These are phyloP conservation scores for Limonium bicolor DNA, from an alignment of 148 eudicot species.

Conservation along the genomic window DNA sequence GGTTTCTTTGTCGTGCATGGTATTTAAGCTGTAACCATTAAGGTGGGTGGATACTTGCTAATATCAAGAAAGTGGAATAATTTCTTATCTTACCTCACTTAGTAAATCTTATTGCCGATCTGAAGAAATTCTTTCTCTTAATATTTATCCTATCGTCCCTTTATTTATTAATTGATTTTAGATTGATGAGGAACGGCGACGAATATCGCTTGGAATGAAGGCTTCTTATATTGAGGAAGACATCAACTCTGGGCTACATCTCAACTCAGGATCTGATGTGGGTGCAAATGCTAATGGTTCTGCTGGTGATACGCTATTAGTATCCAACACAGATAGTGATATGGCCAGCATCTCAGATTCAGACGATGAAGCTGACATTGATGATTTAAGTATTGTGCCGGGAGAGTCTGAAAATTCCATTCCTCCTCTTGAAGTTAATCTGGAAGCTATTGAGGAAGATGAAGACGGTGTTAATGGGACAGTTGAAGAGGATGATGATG, in stretches of 20 bases:
- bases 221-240: slow-evolving; percentile 37
- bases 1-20: too few relatives aligned
- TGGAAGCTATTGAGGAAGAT: slow-evolving; percentile 56
- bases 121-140: too few relatives aligned
- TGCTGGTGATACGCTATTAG: slow-evolving; percentile 4
- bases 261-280: slow-evolving; percentile 14
- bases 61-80: too few relatives aligned
- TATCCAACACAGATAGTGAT: slow-evolving; percentile 5
- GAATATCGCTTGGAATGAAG: slow-evolving; percentile 89
- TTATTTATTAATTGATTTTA: slow-evolving; percentile 8
- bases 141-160: too few relatives aligned
- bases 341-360: slow-evolving; percentile 10
- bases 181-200: slow-evolving; percentile 64
- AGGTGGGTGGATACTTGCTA: too few relatives aligned
- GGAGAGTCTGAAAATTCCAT: slow-evolving; percentile 65
- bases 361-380: slow-evolving; percentile 19
- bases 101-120: too few relatives aligned
- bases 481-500: slow-evolving; percentile 14
- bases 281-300: slow-evolving; percentile 10
- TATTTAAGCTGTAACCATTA: too few relatives aligned
- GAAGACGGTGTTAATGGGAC: slow-evolving; percentile 11
- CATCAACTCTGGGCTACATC: slow-evolving; percentile 11
- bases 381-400: slow-evolving; percentile 29
- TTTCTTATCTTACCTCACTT: too few relatives aligned
- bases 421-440: slow-evolving; percentile 67